phyloP scores from a whole-genome alignment of 1,284 basidiomycete species.

The Puccinia sorghi region DNA sequence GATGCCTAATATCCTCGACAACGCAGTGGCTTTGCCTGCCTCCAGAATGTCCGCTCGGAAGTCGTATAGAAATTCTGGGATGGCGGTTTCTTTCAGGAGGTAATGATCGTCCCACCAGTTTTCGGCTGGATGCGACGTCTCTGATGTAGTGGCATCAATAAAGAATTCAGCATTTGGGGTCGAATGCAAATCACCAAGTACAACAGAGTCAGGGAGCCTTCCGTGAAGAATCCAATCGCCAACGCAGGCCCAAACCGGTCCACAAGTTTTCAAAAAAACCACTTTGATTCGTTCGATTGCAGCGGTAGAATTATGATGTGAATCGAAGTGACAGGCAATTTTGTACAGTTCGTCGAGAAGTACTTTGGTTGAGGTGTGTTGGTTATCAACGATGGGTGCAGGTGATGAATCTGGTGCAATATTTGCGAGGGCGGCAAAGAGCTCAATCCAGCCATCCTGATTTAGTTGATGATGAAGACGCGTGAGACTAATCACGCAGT shows the following conservation, averaged over 20 bases:
- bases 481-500: slow-evolving; percentile 17
- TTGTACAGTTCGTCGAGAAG: slow-evolving; percentile 34
- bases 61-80: slow-evolving; percentile 25
- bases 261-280: slow-evolving; percentile 27
- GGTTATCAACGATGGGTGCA: background rate
- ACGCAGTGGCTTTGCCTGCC: slow-evolving; percentile 33
- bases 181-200: background rate
- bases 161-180: slow-evolving; percentile 20
- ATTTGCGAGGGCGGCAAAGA: slow-evolving; percentile 16
- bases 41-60: slow-evolving; percentile 30
- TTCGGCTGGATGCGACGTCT: background rate
- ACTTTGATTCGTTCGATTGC: slow-evolving; percentile 22
- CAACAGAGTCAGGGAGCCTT: slow-evolving; percentile 15
- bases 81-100: slow-evolving; percentile 1
- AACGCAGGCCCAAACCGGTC: slow-evolving; percentile 32
- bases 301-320: slow-evolving; percentile 9
- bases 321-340: slow-evolving; percentile 26
- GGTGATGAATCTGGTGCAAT: background rate
- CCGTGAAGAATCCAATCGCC: slow-evolving; percentile 41
- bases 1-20: slow-evolving; percentile 16
- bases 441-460: slow-evolving; percentile 32
- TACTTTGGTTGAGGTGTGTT: slow-evolving; percentile 13
- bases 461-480: slow-evolving; percentile 20
- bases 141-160: background rate
- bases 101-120: slow-evolving; percentile 37